Base-by-base conservation (phyloP, 179 eudicot genomes). In the Heliamphora pulchella region DNA sequence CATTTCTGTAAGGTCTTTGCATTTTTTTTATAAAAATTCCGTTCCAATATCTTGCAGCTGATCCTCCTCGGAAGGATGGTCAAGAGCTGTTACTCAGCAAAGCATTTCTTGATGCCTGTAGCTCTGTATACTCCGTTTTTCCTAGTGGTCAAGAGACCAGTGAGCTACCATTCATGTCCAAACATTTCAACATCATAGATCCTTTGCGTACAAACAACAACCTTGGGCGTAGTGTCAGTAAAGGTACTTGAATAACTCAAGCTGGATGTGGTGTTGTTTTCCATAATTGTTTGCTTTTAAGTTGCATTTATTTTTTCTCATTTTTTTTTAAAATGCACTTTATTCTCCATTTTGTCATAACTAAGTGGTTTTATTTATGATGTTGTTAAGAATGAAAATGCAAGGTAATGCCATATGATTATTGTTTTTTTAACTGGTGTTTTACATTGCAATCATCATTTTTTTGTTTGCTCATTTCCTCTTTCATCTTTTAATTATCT, bases 141-240 rank as follows among this genome's bases (percentile, higher is more conserved):
- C 96, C 94, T 57, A 86, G 78, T 75, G 89, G 92, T 79, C 93
- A 83, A 85, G 98, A 95, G 83, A 91, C 86, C 82, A 92, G 89
- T 81, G 97, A 95, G 69, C 97, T 88, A n/a, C 86, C 87, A n/a
- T 95, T 95, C 82, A 69, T 84, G 57, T 88, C 97, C 17, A 95
- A 95, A 83, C 90, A 93, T 85, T 93, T 95, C 81, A 95, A 95
- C 75, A 94, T 95, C 20, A 89, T 95, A 64, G 98, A 95, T 88
- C 98, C 98, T 39, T 85, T 95, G 74, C 97, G 98, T 57, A 83
- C 85, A n/a, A 95, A 87, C 87, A 95, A 95, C 87, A 95, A 95
- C 78, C 97, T 95, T 77, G 98, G 98, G 57, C 87, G 98, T 48
- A 95, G 98, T 89, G 98, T 95, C 75, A 90, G 93, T 87, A 90